phyloP scores from a whole-genome alignment of 2,329 filamentous ascomycete genomes.

The Chaetomiaceae sp. region DNA sequence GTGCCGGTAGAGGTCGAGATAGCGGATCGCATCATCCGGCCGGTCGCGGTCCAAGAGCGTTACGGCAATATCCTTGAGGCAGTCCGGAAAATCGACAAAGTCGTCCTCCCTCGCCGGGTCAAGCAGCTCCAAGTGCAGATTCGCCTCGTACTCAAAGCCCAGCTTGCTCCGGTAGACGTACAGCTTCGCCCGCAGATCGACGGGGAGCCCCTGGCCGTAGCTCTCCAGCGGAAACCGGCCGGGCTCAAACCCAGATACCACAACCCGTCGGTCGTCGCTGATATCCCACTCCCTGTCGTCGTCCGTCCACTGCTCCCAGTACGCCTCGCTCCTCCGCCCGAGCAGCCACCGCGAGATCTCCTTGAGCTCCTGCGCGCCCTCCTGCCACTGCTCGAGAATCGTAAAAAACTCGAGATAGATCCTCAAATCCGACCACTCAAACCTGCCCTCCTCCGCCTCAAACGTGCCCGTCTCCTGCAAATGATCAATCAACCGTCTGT shows the following conservation, averaged over 20 bases:
- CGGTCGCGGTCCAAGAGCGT: conserved; percentile 41
- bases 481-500: conserved; percentile 44
- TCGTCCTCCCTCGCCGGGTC: conserved; percentile 55
- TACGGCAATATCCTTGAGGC: conserved; percentile 65
- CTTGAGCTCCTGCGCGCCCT: conserved; percentile 68
- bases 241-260: conserved; percentile 57
- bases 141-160: conserved; percentile 65
- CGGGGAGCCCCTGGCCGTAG: conserved; percentile 71
- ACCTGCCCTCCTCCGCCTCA: conserved; percentile 35
- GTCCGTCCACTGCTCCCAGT: conserved; percentile 67
- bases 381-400: conserved; percentile 55
- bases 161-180: conserved; percentile 76
- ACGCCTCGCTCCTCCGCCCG: conserved; percentile 65
- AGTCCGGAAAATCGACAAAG: conserved; percentile 66
- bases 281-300: conserved; percentile 91
- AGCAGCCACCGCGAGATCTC: conserved; percentile 76
- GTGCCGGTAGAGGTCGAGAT: conserved; percentile 51
- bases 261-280: conserved; percentile 61
- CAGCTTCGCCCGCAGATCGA: conserved; percentile 79
- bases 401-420: conserved; percentile 80
- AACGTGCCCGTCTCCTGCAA: conserved; percentile 33
- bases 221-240: conserved; percentile 48
- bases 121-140: conserved; percentile 66
- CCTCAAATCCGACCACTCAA: conserved; percentile 76
- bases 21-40: conserved; percentile 45